Evolutionary conservation across 169 alveolate species (phyloP).

Genomic region (Eimeria tenella): DNA sequence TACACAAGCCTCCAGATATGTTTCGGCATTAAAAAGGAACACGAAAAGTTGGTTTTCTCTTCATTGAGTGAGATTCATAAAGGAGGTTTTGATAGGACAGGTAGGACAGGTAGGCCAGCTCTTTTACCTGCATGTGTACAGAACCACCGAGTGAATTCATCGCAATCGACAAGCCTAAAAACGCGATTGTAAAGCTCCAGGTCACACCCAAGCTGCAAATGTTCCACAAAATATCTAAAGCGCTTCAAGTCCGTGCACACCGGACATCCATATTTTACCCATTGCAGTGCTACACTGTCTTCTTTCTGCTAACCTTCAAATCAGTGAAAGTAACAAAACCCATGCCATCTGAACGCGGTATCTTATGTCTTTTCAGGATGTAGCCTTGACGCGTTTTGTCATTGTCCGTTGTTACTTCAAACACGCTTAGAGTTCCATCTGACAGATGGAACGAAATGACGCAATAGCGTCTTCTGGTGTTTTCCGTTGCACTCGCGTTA

Average conservation of each 20-base stretch:
- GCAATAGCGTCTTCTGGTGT: constrained; percentile 90
- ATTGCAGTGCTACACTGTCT: too few relatives aligned
- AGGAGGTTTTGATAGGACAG: not conserved
- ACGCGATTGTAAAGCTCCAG: constrained; percentile 89
- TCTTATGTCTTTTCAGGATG: constrained; percentile 88
- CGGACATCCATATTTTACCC: too few relatives aligned
- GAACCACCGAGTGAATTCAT: constrained; percentile 90
- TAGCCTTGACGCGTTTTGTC: constrained; percentile 92
- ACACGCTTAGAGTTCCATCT: constrained; percentile 91
- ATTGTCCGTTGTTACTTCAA: constrained; percentile 90
- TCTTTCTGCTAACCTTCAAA: constrained; percentile 80
- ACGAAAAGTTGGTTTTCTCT: not conserved
- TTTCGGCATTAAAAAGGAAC: not conserved
- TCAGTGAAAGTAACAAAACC: constrained; percentile 87
- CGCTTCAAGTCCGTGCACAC: too few relatives aligned
- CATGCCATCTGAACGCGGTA: constrained; percentile 86
- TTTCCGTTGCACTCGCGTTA: constrained; percentile 90
- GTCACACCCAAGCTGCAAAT: constrained; percentile 82
- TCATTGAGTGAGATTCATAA: not conserved
- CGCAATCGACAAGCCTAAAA: constrained; percentile 90
- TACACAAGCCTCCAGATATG: not conserved
- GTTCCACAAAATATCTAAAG: not conserved
- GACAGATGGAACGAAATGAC: constrained; percentile 88
- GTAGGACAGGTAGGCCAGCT: not conserved
- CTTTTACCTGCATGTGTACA: constrained; percentile 78